phyloP scores from a whole-genome alignment of 495 filamentous ascomycete species.

The Aspergillus coremiiformis region DNA sequence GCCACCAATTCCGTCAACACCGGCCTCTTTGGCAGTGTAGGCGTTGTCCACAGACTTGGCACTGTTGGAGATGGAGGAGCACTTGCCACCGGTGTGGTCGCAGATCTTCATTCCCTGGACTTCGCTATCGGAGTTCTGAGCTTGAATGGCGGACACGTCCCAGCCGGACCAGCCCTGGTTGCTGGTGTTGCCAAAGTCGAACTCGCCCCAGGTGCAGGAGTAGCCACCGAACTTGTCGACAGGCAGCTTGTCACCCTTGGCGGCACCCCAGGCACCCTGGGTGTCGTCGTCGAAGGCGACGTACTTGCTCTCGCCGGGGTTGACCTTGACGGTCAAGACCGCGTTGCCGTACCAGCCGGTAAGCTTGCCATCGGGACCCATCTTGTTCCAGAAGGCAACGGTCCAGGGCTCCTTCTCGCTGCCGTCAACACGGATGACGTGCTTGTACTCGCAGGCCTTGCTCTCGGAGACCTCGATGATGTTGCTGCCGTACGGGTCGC shows the following conservation, averaged over 20 bases:
- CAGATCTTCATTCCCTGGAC: constrained; percentile 41
- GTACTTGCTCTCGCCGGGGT: constrained; percentile 30
- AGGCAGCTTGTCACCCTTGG: constrained; percentile 25
- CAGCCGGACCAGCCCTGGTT: constrained; percentile 43
- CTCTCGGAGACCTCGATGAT: constrained; percentile 37
- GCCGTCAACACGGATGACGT: constrained; percentile 42
- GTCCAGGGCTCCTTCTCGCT: constrained; percentile 30
- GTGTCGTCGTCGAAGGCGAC: constrained; percentile 44
- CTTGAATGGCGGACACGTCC: constrained; percentile 48
- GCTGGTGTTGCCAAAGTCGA: constrained; percentile 44
- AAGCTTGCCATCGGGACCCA: constrained; percentile 30
- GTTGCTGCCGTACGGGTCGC: constrained; percentile 48
- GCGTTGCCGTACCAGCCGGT: constrained; percentile 36
- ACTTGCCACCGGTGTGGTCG: constrained; percentile 20
- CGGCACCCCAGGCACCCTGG: constrained; percentile 34
- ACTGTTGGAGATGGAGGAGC: constrained; percentile 29
- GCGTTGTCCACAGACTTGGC: constrained; percentile 24
- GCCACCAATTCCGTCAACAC: constrained; percentile 23
- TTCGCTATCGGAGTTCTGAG: constrained; percentile 21
- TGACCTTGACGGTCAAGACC: constrained; percentile 36
- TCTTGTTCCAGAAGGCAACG: constrained; percentile 49
- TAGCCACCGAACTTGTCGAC: constrained; percentile 27
- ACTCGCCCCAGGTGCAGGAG: constrained; percentile 47
- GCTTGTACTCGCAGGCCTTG: constrained; percentile 34
- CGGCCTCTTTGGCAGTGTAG: constrained; percentile 27